phyloP scores from a whole-genome alignment of 148 eudicot species.

The Chenopodium formosanum region DNA sequence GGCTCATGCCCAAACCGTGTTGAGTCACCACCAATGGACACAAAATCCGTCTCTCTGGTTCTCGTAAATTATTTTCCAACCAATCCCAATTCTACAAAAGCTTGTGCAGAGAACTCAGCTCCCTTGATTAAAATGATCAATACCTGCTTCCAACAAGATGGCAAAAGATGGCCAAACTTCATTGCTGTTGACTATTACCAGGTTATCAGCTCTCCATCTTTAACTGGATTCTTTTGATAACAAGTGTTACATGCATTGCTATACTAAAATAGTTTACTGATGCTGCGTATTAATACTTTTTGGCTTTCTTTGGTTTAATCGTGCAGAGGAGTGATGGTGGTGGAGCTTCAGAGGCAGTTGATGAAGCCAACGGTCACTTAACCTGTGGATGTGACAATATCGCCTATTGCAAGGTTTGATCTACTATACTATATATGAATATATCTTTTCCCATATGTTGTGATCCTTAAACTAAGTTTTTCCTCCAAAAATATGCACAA shows the following conservation, averaged over 20 bases:
- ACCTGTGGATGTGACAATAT: constrained; percentile 79
- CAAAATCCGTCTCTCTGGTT: constrained; percentile 55
- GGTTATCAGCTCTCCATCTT: constrained; percentile 33
- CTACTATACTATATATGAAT: not conserved
- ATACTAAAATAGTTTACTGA: not conserved
- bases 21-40: constrained; percentile 67
- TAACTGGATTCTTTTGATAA: not conserved
- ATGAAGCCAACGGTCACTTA: constrained; percentile 81
- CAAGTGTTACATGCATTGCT: not conserved
- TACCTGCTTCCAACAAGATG: constrained; percentile 63
- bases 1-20: constrained; percentile 69
- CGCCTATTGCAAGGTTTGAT: constrained; percentile 86
- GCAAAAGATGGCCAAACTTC: constrained; percentile 91
- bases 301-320: not conserved
- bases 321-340: constrained; percentile 90
- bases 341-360: constrained; percentile 93
- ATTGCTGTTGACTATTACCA: constrained; percentile 88
- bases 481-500: not conserved
- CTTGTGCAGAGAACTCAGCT: constrained; percentile 81
- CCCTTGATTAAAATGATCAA: constrained; percentile 57
- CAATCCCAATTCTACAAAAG: constrained; percentile 53
- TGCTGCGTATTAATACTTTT: not conserved
- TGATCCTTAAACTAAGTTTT: not conserved
- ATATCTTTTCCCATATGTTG: not conserved
- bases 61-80: constrained; percentile 78